A percentile compares a stretch with the other conserved stretches of the same genome.
phyloP scores from a whole-genome alignment of 495 filamentous ascomycete genomes.

The Penicillium samsonianum region DNA sequence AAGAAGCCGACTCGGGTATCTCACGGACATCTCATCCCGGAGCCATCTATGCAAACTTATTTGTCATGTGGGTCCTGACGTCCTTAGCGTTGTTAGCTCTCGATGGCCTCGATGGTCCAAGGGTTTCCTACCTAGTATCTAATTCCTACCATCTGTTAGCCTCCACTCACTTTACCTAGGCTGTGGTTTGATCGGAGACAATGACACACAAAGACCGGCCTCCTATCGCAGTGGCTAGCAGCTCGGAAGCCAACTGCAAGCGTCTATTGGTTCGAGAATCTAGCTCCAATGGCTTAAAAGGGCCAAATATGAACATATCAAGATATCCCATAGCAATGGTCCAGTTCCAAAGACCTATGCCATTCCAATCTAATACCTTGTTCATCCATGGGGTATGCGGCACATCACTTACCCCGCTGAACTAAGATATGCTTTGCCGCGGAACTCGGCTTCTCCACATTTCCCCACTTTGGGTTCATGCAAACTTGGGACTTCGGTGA shows the following conservation, averaged over 20 bases:
- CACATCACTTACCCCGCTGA: neutral
- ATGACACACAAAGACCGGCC: neutral
- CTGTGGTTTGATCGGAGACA: neutral
- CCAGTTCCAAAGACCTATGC: neutral
- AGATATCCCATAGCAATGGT: neutral
- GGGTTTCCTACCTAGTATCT: too few species aligned
- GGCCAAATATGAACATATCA: neutral
- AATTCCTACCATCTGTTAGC: neutral
- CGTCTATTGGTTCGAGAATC: too few species aligned
- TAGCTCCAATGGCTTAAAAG: too few species aligned
- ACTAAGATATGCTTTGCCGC: constrained; percentile 13
- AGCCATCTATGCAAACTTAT: neutral
- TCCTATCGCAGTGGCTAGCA: too few species aligned
- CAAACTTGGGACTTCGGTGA: neutral
- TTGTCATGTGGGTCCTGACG: too few species aligned
- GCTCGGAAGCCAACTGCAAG: too few species aligned
- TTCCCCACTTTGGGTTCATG: constrained; percentile 13
- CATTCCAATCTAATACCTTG: neutral
- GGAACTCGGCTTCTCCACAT: constrained; percentile 22
- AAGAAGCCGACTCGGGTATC: constrained; percentile 2
- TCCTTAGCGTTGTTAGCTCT: too few species aligned
- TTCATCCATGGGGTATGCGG: neutral
- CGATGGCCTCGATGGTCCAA: neutral
- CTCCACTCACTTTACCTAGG: neutral
- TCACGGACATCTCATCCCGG: neutral